Percentiles rank a stretch among this genome's conserved stretches.
Conservation (phyloP, 345 rosid genomes). For the Brassica carinata region DNA sequence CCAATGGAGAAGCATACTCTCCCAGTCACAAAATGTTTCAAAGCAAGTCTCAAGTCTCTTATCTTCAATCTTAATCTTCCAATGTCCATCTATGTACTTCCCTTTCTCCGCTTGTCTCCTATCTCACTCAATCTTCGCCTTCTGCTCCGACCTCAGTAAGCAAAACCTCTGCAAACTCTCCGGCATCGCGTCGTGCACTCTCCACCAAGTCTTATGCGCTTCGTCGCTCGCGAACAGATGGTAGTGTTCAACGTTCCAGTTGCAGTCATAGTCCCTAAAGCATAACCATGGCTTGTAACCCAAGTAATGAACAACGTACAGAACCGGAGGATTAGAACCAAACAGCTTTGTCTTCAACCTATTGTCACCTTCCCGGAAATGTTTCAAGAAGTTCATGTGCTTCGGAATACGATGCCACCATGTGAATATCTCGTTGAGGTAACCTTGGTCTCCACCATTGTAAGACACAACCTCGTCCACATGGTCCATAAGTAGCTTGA, state of each 20-base stretch:
- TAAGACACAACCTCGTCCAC: constrained; percentile 81
- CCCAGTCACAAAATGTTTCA: constrained; percentile 79
- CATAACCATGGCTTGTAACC: constrained; percentile 90
- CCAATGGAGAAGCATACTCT: constrained; percentile 95
- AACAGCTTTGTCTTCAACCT: constrained; percentile 65
- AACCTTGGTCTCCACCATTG: constrained; percentile 96
- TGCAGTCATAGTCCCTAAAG: constrained; percentile 91
- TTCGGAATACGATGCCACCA: constrained; percentile 98
- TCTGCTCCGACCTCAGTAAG: constrained; percentile 73
- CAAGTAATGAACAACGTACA: constrained; percentile 82
- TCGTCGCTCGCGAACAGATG: constrained; percentile 80
- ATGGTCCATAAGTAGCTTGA: constrained; percentile 80
- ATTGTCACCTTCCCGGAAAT: constrained; percentile 92
- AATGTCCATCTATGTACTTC: constrained; percentile 75
- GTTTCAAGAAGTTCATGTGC: constrained; percentile 93
- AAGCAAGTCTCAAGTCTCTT: constrained; percentile 65
- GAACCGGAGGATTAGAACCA: constrained; percentile 79
- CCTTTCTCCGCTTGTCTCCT: constrained; percentile 81
- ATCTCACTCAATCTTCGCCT: constrained; percentile 90
- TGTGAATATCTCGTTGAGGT: constrained; percentile 85
- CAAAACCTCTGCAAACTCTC: constrained; percentile 68
- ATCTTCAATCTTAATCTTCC: constrained; percentile 78
- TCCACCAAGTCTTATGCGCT: constrained; percentile 88
- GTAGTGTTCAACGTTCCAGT: constrained; percentile 83
- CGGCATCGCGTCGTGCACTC: constrained; percentile 84